These are phyloP conservation scores for Boletellus ananas DNA, from an alignment of 768 basidiomycete species.

Conservation along the genomic window DNA sequence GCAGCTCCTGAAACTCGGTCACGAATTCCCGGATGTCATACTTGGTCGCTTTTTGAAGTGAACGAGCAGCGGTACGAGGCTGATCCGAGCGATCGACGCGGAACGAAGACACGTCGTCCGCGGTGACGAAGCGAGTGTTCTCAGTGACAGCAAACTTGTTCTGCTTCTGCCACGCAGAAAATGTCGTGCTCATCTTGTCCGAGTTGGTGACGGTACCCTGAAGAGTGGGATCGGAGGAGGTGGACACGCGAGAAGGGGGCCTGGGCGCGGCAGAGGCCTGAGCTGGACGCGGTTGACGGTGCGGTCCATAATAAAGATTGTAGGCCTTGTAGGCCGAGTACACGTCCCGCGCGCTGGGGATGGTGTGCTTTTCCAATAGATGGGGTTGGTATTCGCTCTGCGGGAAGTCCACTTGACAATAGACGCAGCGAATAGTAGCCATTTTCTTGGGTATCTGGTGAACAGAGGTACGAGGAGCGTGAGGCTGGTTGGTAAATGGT, in stretches of 20 bases:
- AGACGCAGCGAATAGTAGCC: slow-evolving; percentile 8
- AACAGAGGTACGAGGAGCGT: not conserved
- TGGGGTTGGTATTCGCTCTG: slow-evolving; percentile 11
- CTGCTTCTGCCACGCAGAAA: slow-evolving; percentile 20
- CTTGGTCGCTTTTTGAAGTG: slow-evolving; percentile 19
- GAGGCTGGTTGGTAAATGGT: not conserved
- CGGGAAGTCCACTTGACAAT: slow-evolving; percentile 9
- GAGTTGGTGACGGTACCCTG: not conserved
- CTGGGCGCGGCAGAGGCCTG: not conserved
- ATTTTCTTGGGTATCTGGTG: slow-evolving; percentile 6
- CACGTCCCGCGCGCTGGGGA: slow-evolving; percentile 7
- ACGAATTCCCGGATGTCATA: slow-evolving; percentile 22
- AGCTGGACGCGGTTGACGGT: not conserved
- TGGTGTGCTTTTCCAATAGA: slow-evolving; percentile 8
- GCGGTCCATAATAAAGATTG: not conserved
- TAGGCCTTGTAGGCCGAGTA: slow-evolving; percentile 4
- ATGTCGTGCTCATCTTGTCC: slow-evolving; percentile 10
- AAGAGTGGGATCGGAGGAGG: slow-evolving; percentile 2
- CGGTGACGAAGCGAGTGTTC: slow-evolving; percentile 12
- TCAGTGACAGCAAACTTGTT: slow-evolving; percentile 6
- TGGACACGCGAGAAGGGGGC: not conserved
- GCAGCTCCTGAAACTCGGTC: slow-evolving; percentile 9
- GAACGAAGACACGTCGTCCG: slow-evolving; percentile 23
- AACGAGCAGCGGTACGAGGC: slow-evolving; percentile 17
- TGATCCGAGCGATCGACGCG: slow-evolving; percentile 23